Percentiles rank a stretch among this genome's conserved stretches.
phyloP scores from a whole-genome alignment of 2,329 filamentous ascomycete species.

The Arthroderma uncinatum region DNA sequence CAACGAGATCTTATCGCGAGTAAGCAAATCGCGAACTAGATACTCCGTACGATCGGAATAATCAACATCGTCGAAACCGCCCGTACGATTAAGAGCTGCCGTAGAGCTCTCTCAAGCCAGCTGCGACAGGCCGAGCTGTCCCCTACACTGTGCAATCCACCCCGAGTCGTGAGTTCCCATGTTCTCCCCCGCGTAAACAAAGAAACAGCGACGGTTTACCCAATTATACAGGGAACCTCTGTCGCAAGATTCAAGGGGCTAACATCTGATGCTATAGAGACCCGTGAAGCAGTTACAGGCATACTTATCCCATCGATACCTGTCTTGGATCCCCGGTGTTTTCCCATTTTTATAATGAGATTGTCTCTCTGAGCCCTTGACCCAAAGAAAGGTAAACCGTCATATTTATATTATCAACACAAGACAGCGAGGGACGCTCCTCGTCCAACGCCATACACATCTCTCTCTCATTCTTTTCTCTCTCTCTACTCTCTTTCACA shows the following conservation, averaged over 20 bases:
- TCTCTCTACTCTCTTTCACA: slow-evolving; percentile 16
- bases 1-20: background rate
- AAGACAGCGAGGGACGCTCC: background rate
- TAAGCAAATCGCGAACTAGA: background rate
- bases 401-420: background rate
- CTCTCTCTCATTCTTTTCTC: background rate
- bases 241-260: background rate
- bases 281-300: background rate
- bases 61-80: background rate
- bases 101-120: background rate
- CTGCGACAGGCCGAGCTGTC: background rate
- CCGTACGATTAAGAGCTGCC: background rate
- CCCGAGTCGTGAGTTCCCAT: background rate
- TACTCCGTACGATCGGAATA: background rate
- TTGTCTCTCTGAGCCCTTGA: background rate
- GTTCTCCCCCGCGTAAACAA: background rate
- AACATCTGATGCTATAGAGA: background rate
- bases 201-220: background rate
- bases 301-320: background rate
- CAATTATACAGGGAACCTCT: background rate
- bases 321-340: background rate
- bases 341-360: slow-evolving; percentile 2
- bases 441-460: background rate
- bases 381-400: slow-evolving; percentile 2
- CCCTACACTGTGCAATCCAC: too few species aligned